These are phyloP conservation scores for Fusarium nisikadoi DNA, from an alignment of 2,329 filamentous ascomycete genomes.

Conservation along the genomic window DNA sequence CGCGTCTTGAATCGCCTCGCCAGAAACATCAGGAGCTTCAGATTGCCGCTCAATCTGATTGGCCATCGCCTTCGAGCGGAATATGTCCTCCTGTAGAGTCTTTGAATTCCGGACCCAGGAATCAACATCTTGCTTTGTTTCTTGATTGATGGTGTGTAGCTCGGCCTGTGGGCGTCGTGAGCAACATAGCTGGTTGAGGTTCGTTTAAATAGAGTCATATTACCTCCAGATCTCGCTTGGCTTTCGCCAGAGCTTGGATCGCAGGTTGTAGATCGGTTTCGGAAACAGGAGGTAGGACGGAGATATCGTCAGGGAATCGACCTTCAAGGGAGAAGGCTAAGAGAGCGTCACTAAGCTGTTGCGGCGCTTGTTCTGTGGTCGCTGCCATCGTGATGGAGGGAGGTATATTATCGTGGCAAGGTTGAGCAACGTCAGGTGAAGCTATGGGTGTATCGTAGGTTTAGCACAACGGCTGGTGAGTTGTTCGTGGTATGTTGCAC, in stretches of 20 bases:
- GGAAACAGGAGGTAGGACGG: constrained; percentile 52
- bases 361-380: constrained; percentile 38
- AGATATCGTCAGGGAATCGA: constrained; percentile 54
- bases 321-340: constrained; percentile 55
- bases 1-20: constrained; percentile 63
- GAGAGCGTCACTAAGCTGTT: constrained; percentile 53
- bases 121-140: constrained; percentile 82
- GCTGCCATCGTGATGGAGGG: constrained; percentile 45
- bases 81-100: constrained; percentile 85
- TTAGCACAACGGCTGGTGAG: not conserved
- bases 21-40: constrained; percentile 68
- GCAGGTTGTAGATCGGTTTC: constrained; percentile 53
- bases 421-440: constrained; percentile 3
- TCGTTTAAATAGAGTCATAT: constrained; percentile 9
- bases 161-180: constrained; percentile 58
- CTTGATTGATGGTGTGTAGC: constrained; percentile 79
- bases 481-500: constrained; percentile 2
- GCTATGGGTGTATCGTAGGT: constrained; percentile 20
- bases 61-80: constrained; percentile 80
- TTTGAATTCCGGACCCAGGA: constrained; percentile 88
- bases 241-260: constrained; percentile 51
- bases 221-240: constrained; percentile 55
- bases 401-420: not conserved
- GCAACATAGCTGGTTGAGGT: constrained; percentile 15
- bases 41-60: constrained; percentile 83